These are phyloP conservation scores for Lentinula guzmanii DNA, from an alignment of 768 basidiomycete genomes.

Conservation along the genomic window DNA sequence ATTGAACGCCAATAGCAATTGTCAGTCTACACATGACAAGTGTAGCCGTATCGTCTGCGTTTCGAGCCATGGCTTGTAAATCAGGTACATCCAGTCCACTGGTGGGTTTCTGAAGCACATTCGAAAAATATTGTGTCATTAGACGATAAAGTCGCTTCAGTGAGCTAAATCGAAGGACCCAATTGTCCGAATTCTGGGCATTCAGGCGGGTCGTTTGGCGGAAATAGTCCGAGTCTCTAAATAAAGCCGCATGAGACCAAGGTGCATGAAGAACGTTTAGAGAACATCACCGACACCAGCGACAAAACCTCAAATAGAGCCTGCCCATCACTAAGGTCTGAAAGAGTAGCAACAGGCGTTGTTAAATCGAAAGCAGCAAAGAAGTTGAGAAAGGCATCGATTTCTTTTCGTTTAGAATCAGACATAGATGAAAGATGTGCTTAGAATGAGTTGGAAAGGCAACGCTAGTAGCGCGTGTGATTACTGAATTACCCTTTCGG, in stretches of 20 bases:
- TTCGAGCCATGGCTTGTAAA: slow-evolving; percentile 81
- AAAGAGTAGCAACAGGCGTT: slow-evolving; percentile 51
- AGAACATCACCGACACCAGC: slow-evolving; percentile 53
- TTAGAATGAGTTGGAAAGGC: background rate
- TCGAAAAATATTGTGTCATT: slow-evolving; percentile 83
- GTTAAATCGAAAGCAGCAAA: slow-evolving; percentile 68
- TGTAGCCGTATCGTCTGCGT: slow-evolving; percentile 56
- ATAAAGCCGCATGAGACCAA: slow-evolving; percentile 7
- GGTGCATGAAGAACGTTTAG: slow-evolving; percentile 3
- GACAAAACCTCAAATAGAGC: slow-evolving; percentile 72
- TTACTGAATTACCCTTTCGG: background rate
- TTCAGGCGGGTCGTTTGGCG: slow-evolving; percentile 52
- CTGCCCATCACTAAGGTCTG: slow-evolving; percentile 77
- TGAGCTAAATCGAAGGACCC: slow-evolving; percentile 80
- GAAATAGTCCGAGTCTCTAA: slow-evolving; percentile 78
- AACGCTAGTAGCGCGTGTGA: background rate
- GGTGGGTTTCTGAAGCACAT: slow-evolving; percentile 77
- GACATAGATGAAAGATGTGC: slow-evolving; percentile 19
- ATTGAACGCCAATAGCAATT: slow-evolving; percentile 85
- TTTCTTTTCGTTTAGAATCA: slow-evolving; percentile 49
- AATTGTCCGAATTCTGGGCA: slow-evolving; percentile 71
- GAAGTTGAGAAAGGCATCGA: slow-evolving; percentile 79
- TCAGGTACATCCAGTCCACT: slow-evolving; percentile 80
- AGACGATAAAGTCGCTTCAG: slow-evolving; percentile 84
- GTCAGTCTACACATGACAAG: slow-evolving; percentile 75